Evolutionary conservation across 495 filamentous ascomycete species (phyloP), one percentile per base, ranked within the genome.

Genomic region (Chaetomium fimeti): DNA sequence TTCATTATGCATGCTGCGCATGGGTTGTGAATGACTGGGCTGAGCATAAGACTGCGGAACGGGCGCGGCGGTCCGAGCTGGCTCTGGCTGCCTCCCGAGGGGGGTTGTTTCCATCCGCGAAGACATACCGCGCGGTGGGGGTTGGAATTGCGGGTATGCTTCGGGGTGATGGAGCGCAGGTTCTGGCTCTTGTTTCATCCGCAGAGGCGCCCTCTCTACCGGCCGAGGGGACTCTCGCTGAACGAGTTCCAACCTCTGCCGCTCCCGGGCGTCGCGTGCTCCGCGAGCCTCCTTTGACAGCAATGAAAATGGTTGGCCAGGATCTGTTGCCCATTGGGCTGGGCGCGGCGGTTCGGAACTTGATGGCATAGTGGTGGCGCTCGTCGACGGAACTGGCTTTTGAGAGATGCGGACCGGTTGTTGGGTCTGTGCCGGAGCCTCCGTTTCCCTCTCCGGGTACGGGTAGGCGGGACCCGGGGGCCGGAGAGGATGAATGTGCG

Each of bases 131-230:
- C 74, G 74, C 52, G 69, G 67, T 56, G 60, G 62, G 38, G 61
- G 72, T 48, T 71, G 65, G 25, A 64, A 69, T 20, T 69, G 73
- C 11, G 68, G 71, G 67, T 75, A 78, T 24, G 67, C 25, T 13
- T 74, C 67, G 4, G 57, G 62, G 27, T 68, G 71, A 24, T 75
- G 72, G 48, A 72, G 65, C 22, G 64, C 59, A 16, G 75, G 65
- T 38, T 81, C 79, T 1, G 74, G 77, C 60, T 82, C 80, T 62
- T 80, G 78, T 67, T 81, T 81, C 47, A 79, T 74, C 20, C 75
- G 76, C 54, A 76, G 52, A 45, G 68, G 61, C 20, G 65, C 65
- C 56, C 71, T 68, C 58, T 75, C 69, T 5, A 63, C 63, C 15
- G 68, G 73, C 47, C 69, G 65, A 48, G 68, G 64, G n/a, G 77